Evolutionary conservation across 225 moss, liverwort and hornwort species (phyloP), one percentile per base, ranked within the genome.

Genomic region (Asterella californica): DNA sequence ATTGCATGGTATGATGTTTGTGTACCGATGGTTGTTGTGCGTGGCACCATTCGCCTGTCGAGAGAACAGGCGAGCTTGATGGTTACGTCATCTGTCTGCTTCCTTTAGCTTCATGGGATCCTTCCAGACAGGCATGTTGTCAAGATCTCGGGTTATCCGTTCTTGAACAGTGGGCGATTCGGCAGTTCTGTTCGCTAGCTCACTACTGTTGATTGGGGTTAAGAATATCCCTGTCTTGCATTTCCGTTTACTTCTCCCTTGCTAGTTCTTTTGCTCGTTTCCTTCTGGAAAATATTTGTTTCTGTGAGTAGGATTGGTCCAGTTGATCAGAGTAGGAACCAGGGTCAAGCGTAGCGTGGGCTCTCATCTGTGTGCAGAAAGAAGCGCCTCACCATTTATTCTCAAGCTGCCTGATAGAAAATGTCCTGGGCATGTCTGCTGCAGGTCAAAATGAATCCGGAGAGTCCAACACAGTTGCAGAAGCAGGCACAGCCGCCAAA

Each of bases 391-490:
- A 33, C 30, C 29, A 8, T 25, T 37, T 38, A 42, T 52, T 15
- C 34, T 36, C 30, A 9, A 0, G 0, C 12, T 45, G 36, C 47
- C n/a, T 74, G 52, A 52, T 32, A 52, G 10, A 53, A 9, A 47
- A 24, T 74, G 10, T 74, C 33, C 2, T 74, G 30, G 19, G 52
- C 17, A 74, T 32, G 63, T 62, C 15, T 77, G 63, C 29, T 29
- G 42, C 79, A 79, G 79, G 69, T 70, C 15, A 24, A 8, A 10
- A 79, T 79, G 79, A 25, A 53, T 50, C 55, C 79, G 52, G 79
- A 34, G 52, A 68, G 70, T 36, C 55, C 68, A 50, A 68, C 79
- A n/a, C 11, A 53, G 54, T 17, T 14, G 32, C 76, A 60, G 45
- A 8, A 46, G 48, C 22, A 68, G 52, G 7, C 37, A 30, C 52